Evolutionary conservation across 2,329 filamentous ascomycete species (phyloP).

Genomic region (Calonectria montana): DNA sequence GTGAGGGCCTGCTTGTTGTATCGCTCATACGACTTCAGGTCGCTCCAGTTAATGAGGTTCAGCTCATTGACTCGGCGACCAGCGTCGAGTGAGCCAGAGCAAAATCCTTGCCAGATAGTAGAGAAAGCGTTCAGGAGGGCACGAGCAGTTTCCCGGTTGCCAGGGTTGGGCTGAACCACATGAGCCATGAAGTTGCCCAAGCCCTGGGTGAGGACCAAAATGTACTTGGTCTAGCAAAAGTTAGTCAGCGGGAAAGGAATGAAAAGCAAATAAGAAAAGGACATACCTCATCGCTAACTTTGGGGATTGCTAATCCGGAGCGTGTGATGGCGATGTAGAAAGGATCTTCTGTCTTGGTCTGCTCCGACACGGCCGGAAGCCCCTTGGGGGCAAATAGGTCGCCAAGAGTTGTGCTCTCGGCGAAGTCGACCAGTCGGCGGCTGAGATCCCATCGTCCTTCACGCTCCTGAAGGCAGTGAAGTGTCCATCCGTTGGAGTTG

Average conservation of each 20-base stretch:
- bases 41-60: not conserved
- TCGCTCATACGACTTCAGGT: slow-evolving; percentile 6
- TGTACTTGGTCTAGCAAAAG: not conserved
- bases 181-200: slow-evolving; percentile 7
- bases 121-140: slow-evolving; percentile 16
- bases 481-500: slow-evolving; percentile 21
- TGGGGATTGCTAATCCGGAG: not conserved
- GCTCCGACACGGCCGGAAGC: not conserved
- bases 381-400: not conserved
- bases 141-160: slow-evolving; percentile 8
- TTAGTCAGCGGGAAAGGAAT: not conserved
- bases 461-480: slow-evolving; percentile 17
- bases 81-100: not conserved
- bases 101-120: not conserved
- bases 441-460: slow-evolving; percentile 15
- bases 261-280: no score
- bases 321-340: slow-evolving; percentile 1
- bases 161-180: not conserved
- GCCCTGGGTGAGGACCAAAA: not conserved
- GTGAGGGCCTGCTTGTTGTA: slow-evolving; percentile 6
- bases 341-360: not conserved
- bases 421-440: slow-evolving; percentile 8
- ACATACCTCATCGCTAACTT: not conserved
- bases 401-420: slow-evolving; percentile 4
- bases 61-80: slow-evolving; percentile 8